A percentile compares a stretch with the other conserved stretches of the same genome.
Conservation (phyloP, 495 filamentous ascomycete species). For the Amniculicola lignicola region DNA sequence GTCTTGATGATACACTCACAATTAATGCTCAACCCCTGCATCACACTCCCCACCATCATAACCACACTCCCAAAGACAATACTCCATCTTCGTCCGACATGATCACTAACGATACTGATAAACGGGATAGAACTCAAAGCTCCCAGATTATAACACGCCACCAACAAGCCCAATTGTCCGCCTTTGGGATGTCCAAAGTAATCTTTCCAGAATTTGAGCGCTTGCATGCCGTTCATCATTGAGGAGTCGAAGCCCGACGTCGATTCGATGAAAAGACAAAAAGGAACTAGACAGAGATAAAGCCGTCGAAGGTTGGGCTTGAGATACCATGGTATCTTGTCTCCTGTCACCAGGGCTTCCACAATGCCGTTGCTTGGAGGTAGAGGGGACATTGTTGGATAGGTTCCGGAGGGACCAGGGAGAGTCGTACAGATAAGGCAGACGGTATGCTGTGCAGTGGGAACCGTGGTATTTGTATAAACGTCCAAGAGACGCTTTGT, state of each 20-base stretch:
- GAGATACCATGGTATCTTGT: slow-evolving; percentile 58
- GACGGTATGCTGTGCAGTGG: too few species aligned
- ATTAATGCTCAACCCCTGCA: slow-evolving; percentile 53
- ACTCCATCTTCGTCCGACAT: slow-evolving; percentile 53
- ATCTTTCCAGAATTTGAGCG: slow-evolving; percentile 54
- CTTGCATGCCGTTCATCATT: slow-evolving; percentile 67
- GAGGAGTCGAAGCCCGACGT: slow-evolving; percentile 72
- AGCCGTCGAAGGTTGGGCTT: slow-evolving; percentile 60
- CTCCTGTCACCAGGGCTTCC: slow-evolving; percentile 53
- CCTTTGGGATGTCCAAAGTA: slow-evolving; percentile 47
- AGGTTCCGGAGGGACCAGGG: too few species aligned
- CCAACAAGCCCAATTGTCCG: slow-evolving; percentile 37
- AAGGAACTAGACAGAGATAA: slow-evolving; percentile 63
- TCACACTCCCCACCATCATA: slow-evolving; percentile 58
- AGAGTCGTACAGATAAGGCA: too few species aligned
- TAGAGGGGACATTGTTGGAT: slow-evolving; percentile 2
- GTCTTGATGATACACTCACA: slow-evolving; percentile 43
- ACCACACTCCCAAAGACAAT: slow-evolving; percentile 59
- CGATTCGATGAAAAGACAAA: slow-evolving; percentile 66
- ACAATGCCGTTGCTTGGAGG: slow-evolving; percentile 44
- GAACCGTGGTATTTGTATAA: too few species aligned
- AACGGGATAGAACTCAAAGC: slow-evolving; percentile 57
- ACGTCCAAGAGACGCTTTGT: too few species aligned
- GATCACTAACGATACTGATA: slow-evolving; percentile 55
- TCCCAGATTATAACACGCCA: slow-evolving; percentile 47